A percentile compares a stretch with the other conserved stretches of the same genome.
phyloP scores from a whole-genome alignment of 75 land plant species.

The Cunninghamia lanceolata region DNA sequence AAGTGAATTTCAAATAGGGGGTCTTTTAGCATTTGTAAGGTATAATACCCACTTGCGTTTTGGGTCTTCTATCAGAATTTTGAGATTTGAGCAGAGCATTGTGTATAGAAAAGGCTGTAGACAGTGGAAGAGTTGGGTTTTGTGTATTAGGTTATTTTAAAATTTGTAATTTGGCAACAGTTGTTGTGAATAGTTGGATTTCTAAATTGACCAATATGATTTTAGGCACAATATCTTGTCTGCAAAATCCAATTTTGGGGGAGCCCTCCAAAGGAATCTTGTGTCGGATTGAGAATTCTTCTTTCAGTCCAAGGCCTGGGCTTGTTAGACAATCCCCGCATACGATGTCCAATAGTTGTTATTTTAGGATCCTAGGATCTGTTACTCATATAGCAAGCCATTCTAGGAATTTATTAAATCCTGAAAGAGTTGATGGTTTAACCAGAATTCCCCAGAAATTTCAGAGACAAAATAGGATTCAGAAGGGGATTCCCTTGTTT shows the following conservation, averaged over 20 bases:
- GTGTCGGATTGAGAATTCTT: background rate
- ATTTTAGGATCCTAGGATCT: background rate
- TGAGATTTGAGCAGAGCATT: background rate
- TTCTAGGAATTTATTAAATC: background rate
- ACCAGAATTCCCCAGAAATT: background rate
- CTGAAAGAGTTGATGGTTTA: background rate
- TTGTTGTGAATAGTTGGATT: background rate
- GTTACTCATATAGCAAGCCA: background rate
- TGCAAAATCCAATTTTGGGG: background rate
- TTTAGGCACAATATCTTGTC: background rate
- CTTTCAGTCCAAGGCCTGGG: background rate
- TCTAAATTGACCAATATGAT: background rate
- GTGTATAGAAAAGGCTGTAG: background rate
- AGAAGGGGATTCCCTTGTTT: background rate
- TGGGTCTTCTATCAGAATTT: background rate
- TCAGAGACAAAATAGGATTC: background rate
- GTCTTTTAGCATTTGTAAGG: background rate
- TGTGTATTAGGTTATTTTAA: background rate
- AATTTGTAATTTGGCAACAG: background rate
- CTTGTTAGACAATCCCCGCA: background rate
- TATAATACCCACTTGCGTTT: background rate
- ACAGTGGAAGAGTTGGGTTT: background rate
- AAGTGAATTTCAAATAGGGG: background rate
- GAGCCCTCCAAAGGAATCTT: background rate
- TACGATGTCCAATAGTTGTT: background rate